These are phyloP conservation scores for Dissophora ornata DNA, from an alignment of 192 early-diverging fungal genomes.

Conservation along the genomic window DNA sequence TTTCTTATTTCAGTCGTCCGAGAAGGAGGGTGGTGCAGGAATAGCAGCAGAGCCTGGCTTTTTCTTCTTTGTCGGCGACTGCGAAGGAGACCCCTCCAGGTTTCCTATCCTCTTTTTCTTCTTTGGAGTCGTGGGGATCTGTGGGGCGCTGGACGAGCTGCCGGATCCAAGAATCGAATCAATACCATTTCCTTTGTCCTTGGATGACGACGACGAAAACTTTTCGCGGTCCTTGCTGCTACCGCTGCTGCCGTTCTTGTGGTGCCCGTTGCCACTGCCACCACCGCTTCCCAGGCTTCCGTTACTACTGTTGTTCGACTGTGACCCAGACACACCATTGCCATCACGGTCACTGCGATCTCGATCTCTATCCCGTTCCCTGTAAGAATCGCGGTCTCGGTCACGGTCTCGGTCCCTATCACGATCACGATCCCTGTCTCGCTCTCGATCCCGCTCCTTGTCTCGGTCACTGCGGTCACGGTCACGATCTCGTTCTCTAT, in stretches of 20 bases:
- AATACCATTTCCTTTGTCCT: slow-evolving; percentile 13
- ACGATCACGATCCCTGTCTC: slow-evolving; percentile 9
- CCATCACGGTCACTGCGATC: slow-evolving; percentile 21
- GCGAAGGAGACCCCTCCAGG: slow-evolving; percentile 12
- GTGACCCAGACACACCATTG: slow-evolving; percentile 5
- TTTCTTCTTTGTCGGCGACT: slow-evolving; percentile 39
- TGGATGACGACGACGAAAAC: slow-evolving; percentile 26
- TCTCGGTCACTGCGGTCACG: slow-evolving; percentile 31
- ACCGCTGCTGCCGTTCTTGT: slow-evolving; percentile 28
- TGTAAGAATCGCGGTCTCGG: neutral
- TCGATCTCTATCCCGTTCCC: slow-evolving; percentile 15
- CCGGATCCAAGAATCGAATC: slow-evolving; percentile 13
- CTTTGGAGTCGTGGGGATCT: slow-evolving; percentile 27
- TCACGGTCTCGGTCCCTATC: slow-evolving; percentile 3
- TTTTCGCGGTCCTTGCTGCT: slow-evolving; percentile 38
- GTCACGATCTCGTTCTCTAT: slow-evolving; percentile 37
- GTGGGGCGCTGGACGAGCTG: neutral
- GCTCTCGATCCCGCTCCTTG: slow-evolving; percentile 10
- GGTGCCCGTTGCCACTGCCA: slow-evolving; percentile 16
- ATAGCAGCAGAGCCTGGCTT: slow-evolving; percentile 19
- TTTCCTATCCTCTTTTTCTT: slow-evolving; percentile 24
- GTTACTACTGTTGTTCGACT: slow-evolving; percentile 29
- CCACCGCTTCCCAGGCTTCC: slow-evolving; percentile 23
- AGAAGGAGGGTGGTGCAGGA: slow-evolving; percentile 19
- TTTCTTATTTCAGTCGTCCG: slow-evolving; percentile 14